Percentiles rank a stretch among this genome's conserved stretches.
Evolutionary conservation across 768 basidiomycete genomes (phyloP).

Genomic region (Phlebiopsis flavidoalba): DNA sequence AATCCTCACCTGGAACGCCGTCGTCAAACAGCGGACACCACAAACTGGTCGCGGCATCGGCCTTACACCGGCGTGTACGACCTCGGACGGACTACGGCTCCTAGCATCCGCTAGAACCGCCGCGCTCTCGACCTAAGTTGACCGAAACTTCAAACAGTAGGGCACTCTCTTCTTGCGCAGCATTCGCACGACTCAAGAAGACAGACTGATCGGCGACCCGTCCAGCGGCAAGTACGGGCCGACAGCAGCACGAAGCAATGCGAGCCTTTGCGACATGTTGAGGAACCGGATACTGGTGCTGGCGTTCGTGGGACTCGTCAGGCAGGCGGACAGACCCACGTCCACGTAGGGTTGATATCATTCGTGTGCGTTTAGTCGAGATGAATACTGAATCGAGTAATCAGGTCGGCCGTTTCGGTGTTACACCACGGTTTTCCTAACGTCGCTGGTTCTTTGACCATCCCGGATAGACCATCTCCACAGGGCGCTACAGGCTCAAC

Average conservation of each 20-base stretch:
- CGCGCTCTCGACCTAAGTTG: slow-evolving; percentile 59
- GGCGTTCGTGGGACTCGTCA: slow-evolving; percentile 67
- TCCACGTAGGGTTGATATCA: slow-evolving; percentile 49
- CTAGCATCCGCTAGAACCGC: slow-evolving; percentile 66
- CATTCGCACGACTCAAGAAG: slow-evolving; percentile 71
- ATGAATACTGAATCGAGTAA: background rate
- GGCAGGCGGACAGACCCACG: slow-evolving; percentile 63
- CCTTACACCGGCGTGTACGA: slow-evolving; percentile 75
- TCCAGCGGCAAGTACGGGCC: slow-evolving; percentile 38
- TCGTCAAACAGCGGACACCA: slow-evolving; percentile 60
- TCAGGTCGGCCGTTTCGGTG: slow-evolving; percentile 38
- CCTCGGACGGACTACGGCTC: slow-evolving; percentile 77
- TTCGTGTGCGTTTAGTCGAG: background rate
- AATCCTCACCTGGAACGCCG: background rate
- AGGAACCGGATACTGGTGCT: slow-evolving; percentile 59
- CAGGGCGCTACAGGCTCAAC: slow-evolving; percentile 50
- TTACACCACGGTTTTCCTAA: slow-evolving; percentile 62
- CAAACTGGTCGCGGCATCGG: slow-evolving; percentile 81
- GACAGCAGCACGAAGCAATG: slow-evolving; percentile 35
- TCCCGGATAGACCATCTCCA: slow-evolving; percentile 48
- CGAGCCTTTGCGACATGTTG: slow-evolving; percentile 58
- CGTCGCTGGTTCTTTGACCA: slow-evolving; percentile 44
- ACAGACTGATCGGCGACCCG: slow-evolving; percentile 68
- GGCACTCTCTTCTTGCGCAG: slow-evolving; percentile 76
- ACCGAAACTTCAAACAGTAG: slow-evolving; percentile 75